phyloP scores from a whole-genome alignment of 2,329 filamentous ascomycete genomes.

The Pseudopyrenochaeta lycopersici region DNA sequence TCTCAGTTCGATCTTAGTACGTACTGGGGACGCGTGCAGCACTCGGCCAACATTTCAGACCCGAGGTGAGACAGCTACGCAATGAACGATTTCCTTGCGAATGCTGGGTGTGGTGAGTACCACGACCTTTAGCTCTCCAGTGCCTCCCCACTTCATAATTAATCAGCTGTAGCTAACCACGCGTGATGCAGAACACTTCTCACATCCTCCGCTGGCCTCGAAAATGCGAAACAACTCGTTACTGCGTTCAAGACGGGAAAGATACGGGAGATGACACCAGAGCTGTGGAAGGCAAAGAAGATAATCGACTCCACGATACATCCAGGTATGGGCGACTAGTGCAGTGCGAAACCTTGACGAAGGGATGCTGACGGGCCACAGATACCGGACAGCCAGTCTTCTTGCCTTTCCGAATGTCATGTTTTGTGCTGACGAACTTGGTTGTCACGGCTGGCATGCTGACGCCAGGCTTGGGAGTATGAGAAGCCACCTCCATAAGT shows the following conservation, averaged over 20 bases:
- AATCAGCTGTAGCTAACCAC: conserved; percentile 23
- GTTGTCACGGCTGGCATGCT: conserved; percentile 97
- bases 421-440: conserved; percentile 91
- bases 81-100: conserved; percentile 18
- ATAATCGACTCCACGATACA: conserved; percentile 96
- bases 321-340: conserved; percentile 70
- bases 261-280: conserved; percentile 81
- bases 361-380: conserved; percentile 50
- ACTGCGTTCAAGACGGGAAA: conserved; percentile 87
- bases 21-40: conserved; percentile 93
- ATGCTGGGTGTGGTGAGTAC: conserved; percentile 49
- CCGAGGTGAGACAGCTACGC: conserved; percentile 76
- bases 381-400: conserved; percentile 94
- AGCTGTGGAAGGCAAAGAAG: conserved; percentile 96
- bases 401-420: conserved; percentile 96
- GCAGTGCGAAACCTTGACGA: neutral
- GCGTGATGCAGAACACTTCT: conserved; percentile 76
- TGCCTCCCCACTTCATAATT: neutral
- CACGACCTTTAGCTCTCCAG: conserved; percentile 37
- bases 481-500: conserved; percentile 27
- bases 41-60: conserved; percentile 89
- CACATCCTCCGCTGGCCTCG: conserved; percentile 78
- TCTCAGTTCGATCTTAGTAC: conserved; percentile 93
- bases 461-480: conserved; percentile 80
- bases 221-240: conserved; percentile 84